These are phyloP conservation scores for Nakazawaea ambrosiae DNA, from an alignment of 805 yeast genomes.

Conservation along the genomic window DNA sequence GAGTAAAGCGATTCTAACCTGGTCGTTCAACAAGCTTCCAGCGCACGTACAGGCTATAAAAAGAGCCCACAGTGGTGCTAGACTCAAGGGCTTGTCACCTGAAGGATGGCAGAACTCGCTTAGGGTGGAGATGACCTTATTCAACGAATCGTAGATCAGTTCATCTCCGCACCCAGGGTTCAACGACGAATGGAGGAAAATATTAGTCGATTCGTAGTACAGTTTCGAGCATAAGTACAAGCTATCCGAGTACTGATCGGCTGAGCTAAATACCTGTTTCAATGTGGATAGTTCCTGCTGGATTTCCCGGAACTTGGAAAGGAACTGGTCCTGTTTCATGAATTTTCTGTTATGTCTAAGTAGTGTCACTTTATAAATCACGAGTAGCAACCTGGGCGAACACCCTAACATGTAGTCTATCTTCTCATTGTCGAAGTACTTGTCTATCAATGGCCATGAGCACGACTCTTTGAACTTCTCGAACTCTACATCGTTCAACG, in stretches of 20 bases:
- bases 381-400: constrained; percentile 21
- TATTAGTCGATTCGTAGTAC: constrained; percentile 16
- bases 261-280: constrained; percentile 10
- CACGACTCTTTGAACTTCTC: constrained; percentile 13
- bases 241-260: constrained; percentile 7
- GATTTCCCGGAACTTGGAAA: constrained; percentile 1
- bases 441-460: constrained; percentile 20
- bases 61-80: constrained; percentile 27
- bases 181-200: constrained; percentile 14
- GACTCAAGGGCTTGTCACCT: constrained; percentile 2
- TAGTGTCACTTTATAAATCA: constrained; percentile 18
- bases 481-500: constrained; percentile 17
- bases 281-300: constrained; percentile 13
- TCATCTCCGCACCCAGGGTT: constrained; percentile 5
- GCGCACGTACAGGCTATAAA: constrained; percentile 18
- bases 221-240: constrained; percentile 16
- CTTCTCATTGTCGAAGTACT: constrained; percentile 17
- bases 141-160: constrained; percentile 8
- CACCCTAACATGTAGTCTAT: constrained; percentile 29
- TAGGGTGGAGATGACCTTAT: constrained; percentile 9
- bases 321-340: constrained; percentile 4
- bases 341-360: constrained; percentile 12
- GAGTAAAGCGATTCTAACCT: constrained; percentile 14
- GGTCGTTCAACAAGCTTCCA: constrained; percentile 13
- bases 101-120: constrained; percentile 5